Evolutionary conservation across 2,329 filamentous ascomycete species (phyloP), one percentile per base, ranked within the genome.

Genomic region (Arthrobotrys entomopaga): DNA sequence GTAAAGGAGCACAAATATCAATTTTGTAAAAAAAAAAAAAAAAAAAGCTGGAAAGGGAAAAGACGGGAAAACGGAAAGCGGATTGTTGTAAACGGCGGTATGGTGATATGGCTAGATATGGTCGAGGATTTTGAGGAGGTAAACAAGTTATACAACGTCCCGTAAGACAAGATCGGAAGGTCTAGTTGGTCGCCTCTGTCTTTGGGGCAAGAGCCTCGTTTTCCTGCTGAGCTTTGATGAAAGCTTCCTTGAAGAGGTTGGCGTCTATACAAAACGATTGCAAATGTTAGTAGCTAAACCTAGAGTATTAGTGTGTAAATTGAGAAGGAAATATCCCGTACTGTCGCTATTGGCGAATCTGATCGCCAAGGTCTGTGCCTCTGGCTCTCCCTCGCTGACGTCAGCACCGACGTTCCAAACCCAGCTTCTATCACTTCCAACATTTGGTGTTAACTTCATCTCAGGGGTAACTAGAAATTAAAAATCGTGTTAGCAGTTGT

Each of bases 321-420:
- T 3, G 13, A 52, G 50, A 46, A 7, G 29, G 42, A 40, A 61
- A 26, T 43, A 49, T 10, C 65, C 87, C 90, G 82, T 87, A 97
- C 93, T 98, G 82, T 99, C 95, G 79, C 91, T 90, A 87, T 98
- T 99, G 84, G 91, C 94, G 81, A 99, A 97, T 79, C 95, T 93
- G 80, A 99, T 98, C 77, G 95, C 95, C 80, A 99, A 87, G 65
- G 95, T 99, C 81, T 93, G 90, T 65, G 93, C 92, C 87, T 99
- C 95, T 77, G 95, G 91, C 85, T 97, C 94, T 76, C 95, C 95
- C 87, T 99, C 95, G 81, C 92, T 97, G 79, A 98, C 94, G 86
- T 99, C 95, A 78, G 95, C 95, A 70, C 93, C 91, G 74, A 93
- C 94, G 81, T 97, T 98, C 95, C 95, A 99, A 78, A 99, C 95